Evolutionary conservation across 2,329 filamentous ascomycete species (phyloP).

Genomic region (Colletotrichum tropicicola): DNA sequence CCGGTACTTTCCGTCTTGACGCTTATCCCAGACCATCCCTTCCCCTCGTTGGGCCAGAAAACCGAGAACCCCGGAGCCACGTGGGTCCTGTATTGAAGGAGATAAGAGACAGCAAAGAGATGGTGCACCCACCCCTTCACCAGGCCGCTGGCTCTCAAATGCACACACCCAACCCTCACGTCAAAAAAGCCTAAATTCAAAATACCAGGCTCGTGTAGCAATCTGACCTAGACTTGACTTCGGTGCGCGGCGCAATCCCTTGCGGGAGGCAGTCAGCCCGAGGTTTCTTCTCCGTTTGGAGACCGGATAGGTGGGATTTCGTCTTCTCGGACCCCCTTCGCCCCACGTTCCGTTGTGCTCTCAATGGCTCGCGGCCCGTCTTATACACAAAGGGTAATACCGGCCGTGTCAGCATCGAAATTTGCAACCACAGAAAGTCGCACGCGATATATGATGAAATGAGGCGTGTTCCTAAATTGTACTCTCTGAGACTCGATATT

Average conservation of each 20-base stretch:
- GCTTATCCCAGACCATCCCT: too few species aligned
- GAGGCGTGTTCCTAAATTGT: not conserved
- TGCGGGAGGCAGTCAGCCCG: not conserved
- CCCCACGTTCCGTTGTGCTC: not conserved
- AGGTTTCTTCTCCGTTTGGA: not conserved
- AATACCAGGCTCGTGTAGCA: not conserved
- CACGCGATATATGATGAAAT: not conserved
- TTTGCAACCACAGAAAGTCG: not conserved
- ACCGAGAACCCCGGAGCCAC: not conserved
- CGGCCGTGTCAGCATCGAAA: not conserved
- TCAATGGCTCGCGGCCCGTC: not conserved
- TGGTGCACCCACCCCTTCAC: not conserved
- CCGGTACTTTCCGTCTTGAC: too few species aligned
- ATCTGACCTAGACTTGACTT: not conserved
- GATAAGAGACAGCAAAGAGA: not conserved
- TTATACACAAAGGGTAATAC: not conserved
- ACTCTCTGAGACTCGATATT: constrained; percentile 3
- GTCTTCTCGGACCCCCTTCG: not conserved
- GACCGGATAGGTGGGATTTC: constrained; percentile 7
- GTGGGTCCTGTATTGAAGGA: not conserved
- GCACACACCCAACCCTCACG: not conserved
- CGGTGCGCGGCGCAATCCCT: not conserved
- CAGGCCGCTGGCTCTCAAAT: not conserved
- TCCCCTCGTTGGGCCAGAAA: not conserved
- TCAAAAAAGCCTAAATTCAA: not conserved